A percentile compares a stretch with the other conserved stretches of the same genome.
Conservation (phyloP, 495 filamentous ascomycete genomes). For the Podospora australis region DNA sequence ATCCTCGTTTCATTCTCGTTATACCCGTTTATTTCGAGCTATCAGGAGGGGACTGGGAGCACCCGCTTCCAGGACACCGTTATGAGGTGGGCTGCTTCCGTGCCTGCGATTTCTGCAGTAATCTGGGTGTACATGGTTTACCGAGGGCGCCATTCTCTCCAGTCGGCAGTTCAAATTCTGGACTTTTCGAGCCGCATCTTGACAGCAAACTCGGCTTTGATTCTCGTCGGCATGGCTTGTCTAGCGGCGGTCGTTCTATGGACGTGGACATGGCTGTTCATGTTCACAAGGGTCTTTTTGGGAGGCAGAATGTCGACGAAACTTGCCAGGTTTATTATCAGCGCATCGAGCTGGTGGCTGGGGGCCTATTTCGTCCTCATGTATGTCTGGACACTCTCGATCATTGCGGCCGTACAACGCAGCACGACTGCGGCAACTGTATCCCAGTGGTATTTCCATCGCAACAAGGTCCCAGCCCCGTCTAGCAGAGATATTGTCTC, state of each 20-base stretch:
- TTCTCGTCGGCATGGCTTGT: slow-evolving; percentile 73
- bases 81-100: slow-evolving; percentile 80
- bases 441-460: slow-evolving; percentile 98
- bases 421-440: slow-evolving; percentile 91
- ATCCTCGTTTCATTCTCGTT: slow-evolving; percentile 81
- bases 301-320: slow-evolving; percentile 65
- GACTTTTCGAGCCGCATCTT: slow-evolving; percentile 88
- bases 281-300: slow-evolving; percentile 94
- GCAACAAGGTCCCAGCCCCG: slow-evolving; percentile 69
- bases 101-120: slow-evolving; percentile 66
- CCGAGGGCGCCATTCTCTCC: slow-evolving; percentile 69
- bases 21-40: slow-evolving; percentile 88
- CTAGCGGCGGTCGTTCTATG: slow-evolving; percentile 72
- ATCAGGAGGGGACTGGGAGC: slow-evolving; percentile 63
- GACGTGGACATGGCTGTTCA: slow-evolving; percentile 93
- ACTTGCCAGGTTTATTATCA: slow-evolving; percentile 63
- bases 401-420: slow-evolving; percentile 80
- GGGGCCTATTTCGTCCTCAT: slow-evolving; percentile 83
- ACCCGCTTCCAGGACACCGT: slow-evolving; percentile 71
- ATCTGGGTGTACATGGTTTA: slow-evolving; percentile 79
- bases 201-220: slow-evolving; percentile 71
- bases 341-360: slow-evolving; percentile 84
- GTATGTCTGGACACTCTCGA: slow-evolving; percentile 89
- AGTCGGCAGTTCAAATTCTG: slow-evolving; percentile 74
- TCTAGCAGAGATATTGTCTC: slow-evolving; percentile 71